Conservation (phyloP, 305 asterid genomes). For the Fraxinus dipetala region DNA sequence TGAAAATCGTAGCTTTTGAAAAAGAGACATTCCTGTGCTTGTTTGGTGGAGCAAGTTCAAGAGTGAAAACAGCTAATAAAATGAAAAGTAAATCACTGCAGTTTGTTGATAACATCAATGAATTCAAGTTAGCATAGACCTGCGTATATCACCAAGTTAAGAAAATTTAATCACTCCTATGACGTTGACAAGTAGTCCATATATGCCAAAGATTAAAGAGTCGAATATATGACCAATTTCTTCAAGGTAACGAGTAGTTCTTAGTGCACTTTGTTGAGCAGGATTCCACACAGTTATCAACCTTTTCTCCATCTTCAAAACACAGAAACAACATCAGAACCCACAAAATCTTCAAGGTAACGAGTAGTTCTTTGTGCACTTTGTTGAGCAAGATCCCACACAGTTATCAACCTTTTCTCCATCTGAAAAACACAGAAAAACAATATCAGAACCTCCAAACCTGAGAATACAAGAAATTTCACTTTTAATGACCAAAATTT, state of each 20-base stretch:
- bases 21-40: background rate
- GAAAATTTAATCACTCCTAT: background rate
- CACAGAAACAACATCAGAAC: background rate
- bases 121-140: background rate
- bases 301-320: conserved; percentile 59
- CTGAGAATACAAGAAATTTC: background rate
- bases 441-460: background rate
- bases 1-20: background rate
- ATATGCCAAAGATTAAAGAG: background rate
- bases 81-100: background rate
- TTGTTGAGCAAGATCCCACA: conserved; percentile 80
- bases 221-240: background rate
- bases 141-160: background rate
- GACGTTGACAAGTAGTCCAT: background rate
- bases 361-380: conserved; percentile 55
- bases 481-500: background rate
- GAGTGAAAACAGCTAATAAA: background rate
- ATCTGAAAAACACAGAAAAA: conserved; percentile 33
- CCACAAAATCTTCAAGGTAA: conserved; percentile 32
- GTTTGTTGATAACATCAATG: background rate
- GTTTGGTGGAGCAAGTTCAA: background rate
- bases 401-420: conserved; percentile 71
- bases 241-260: background rate
- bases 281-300: conserved; percentile 79
- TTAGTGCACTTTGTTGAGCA: conserved; percentile 65